phyloP scores from a whole-genome alignment of 176 grass and related monocot species.

The Phoenix dactylifera region DNA sequence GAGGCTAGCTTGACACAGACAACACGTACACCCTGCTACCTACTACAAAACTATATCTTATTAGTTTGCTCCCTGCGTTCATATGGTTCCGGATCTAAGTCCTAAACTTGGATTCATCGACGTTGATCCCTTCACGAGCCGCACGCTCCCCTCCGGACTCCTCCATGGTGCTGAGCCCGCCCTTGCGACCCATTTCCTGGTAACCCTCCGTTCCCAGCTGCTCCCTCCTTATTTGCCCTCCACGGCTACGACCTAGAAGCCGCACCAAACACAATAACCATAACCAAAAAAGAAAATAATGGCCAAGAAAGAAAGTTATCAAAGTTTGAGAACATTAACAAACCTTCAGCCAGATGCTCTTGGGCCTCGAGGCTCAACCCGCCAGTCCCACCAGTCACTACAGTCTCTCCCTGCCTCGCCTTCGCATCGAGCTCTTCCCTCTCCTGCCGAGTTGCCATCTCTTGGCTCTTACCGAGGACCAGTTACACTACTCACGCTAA shows the following conservation, averaged over 20 bases:
- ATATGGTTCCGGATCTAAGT: conserved; percentile 19
- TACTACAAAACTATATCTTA: too few relatives aligned
- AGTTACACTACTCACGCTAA: too few relatives aligned
- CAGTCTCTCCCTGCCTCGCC: conserved; percentile 45
- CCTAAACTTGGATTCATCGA: conserved; percentile 65
- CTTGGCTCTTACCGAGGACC: too few relatives aligned
- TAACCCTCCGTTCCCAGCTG: conserved; percentile 50
- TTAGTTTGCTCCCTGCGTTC: too few relatives aligned
- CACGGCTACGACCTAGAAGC: conserved; percentile 42
- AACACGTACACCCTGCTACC: too few relatives aligned
- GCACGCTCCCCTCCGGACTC: conserved; percentile 41
- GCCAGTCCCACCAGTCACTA: conserved; percentile 58
- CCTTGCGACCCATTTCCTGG: conserved; percentile 49
- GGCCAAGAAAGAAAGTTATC: background rate
- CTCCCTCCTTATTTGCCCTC: conserved; percentile 57
- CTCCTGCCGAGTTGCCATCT: conserved; percentile 46
- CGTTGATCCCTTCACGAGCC: conserved; percentile 31
- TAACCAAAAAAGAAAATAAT: background rate
- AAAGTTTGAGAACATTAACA: background rate
- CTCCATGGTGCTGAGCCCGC: conserved; percentile 38
- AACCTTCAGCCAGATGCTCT: conserved; percentile 58
- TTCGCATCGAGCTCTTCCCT: conserved; percentile 44
- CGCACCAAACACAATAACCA: background rate
- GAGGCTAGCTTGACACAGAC: too few relatives aligned
- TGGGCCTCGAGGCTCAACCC: conserved; percentile 53